Percentiles rank a stretch among this genome's conserved stretches.
Conservation (phyloP, 306 rosid species). For the Senna tora region DNA sequence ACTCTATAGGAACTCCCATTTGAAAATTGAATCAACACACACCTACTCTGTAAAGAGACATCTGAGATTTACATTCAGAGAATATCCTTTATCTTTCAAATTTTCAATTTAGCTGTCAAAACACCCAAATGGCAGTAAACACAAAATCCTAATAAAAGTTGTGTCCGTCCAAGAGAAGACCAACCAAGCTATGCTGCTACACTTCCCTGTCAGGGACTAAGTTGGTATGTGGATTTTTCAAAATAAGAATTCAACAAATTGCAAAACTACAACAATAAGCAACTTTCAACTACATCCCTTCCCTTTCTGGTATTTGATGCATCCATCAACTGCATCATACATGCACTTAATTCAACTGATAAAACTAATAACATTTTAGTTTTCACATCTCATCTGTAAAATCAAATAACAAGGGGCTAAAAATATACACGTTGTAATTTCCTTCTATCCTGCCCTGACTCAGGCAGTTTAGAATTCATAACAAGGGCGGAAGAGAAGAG, state of each 20-base stretch:
- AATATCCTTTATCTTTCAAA: background rate
- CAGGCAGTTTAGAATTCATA: background rate
- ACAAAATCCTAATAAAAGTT: background rate
- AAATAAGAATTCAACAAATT: background rate
- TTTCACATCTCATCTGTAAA: background rate
- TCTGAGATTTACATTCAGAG: background rate
- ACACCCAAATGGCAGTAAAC: background rate
- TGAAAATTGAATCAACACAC: too few relatives aligned
- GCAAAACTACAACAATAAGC: background rate
- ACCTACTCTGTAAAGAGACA: background rate
- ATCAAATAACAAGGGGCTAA: background rate
- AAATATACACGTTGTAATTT: background rate
- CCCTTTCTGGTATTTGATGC: background rate
- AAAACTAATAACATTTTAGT: background rate
- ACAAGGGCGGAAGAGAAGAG: background rate
- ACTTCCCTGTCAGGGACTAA: background rate
- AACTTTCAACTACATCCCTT: background rate
- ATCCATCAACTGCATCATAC: background rate
- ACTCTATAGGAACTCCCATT: too few relatives aligned
- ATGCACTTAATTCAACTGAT: background rate
- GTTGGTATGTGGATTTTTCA: background rate
- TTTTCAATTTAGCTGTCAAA: background rate
- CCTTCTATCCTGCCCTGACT: background rate
- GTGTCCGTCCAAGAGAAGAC: slow-evolving; percentile 51
- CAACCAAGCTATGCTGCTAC: slow-evolving; percentile 5